phyloP scores from a whole-genome alignment of 2,329 filamentous ascomycete genomes.

The Epichloe amarillans region DNA sequence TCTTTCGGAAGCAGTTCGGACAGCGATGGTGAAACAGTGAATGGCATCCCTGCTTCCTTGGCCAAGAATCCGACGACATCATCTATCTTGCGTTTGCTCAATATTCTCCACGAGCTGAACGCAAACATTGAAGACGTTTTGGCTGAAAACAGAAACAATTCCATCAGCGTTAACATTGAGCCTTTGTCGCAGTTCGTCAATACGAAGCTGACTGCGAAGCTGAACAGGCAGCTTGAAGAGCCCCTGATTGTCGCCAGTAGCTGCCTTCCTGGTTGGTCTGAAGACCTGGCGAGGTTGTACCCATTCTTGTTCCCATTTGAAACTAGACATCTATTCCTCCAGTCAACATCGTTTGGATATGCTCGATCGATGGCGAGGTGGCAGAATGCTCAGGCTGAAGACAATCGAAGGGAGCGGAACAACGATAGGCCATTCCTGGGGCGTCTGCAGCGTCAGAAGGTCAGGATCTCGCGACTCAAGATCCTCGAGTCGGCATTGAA shows the following conservation, averaged over 20 bases:
- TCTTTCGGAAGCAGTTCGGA: conserved; percentile 41
- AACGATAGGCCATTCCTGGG: conserved; percentile 89
- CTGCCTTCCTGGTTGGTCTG: conserved; percentile 89
- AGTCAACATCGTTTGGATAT: conserved; percentile 97
- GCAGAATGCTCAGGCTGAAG: conserved; percentile 79
- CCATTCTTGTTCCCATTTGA: conserved; percentile 98
- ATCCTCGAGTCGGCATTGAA: conserved; percentile 95
- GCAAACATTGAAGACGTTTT: conserved; percentile 86
- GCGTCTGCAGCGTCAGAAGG: conserved; percentile 86
- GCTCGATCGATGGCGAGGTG: conserved; percentile 93
- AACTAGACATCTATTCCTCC: conserved; percentile 88
- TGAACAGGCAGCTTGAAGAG: conserved; percentile 93
- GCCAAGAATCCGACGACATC: conserved; percentile 74
- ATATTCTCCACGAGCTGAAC: conserved; percentile 85
- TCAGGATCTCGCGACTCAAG: conserved; percentile 88
- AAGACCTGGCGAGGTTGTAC: conserved; percentile 84
- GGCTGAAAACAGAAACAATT: conserved; percentile 55
- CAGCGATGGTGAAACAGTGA: conserved; percentile 37
- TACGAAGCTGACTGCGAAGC: conserved; percentile 92
- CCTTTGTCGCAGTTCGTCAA: conserved; percentile 93
- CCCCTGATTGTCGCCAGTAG: conserved; percentile 94
- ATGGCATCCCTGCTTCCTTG: conserved; percentile 62
- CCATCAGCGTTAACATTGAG: conserved; percentile 61
- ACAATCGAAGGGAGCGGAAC: conserved; percentile 65
- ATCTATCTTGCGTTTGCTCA: conserved; percentile 75